phyloP scores from a whole-genome alignment of 345 rosid genomes.

The Bruguiera gymnorhiza region DNA sequence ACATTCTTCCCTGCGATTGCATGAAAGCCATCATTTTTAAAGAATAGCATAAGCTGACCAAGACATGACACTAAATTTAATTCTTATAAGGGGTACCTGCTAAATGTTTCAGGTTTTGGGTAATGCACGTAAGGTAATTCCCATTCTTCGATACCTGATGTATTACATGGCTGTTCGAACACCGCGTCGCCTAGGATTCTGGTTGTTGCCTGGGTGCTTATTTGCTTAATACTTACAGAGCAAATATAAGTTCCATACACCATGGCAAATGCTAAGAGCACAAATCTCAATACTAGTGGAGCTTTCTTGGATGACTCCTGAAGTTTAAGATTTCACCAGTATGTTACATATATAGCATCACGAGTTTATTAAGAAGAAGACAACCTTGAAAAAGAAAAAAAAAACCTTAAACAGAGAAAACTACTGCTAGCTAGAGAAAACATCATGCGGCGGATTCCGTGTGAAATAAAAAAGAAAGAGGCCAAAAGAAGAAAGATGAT shows the following conservation, averaged over 20 bases:
- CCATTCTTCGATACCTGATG: conserved; percentile 18
- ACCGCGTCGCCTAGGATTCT: conserved; percentile 16
- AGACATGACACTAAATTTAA: not conserved
- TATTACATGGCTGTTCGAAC: conserved; percentile 22
- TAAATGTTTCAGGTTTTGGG: conserved; percentile 33
- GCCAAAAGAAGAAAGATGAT: not conserved
- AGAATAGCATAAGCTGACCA: not conserved
- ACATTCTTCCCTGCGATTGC: conserved; percentile 29
- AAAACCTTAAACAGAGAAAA: not conserved
- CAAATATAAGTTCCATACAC: conserved; percentile 38
- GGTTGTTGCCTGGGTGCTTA: conserved; percentile 16
- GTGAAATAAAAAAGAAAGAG: conserved; percentile 1
- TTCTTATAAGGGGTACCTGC: conserved; percentile 14
- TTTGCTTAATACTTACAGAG: conserved; percentile 32
- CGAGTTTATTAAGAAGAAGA: too few species aligned
- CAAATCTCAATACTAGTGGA: conserved; percentile 24
- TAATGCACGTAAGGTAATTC: conserved; percentile 36
- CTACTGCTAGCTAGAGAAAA: not conserved
- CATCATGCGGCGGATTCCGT: conserved; percentile 27
- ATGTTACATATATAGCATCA: not conserved
- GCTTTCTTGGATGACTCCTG: conserved; percentile 40
- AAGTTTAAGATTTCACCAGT: not conserved
- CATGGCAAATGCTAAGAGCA: conserved; percentile 36
- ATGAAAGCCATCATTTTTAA: not conserved
- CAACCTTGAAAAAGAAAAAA: not conserved